Percentiles rank a stretch among this genome's conserved stretches.
phyloP scores from a whole-genome alignment of 441 rosid species.

The Erysimum pusillum region DNA sequence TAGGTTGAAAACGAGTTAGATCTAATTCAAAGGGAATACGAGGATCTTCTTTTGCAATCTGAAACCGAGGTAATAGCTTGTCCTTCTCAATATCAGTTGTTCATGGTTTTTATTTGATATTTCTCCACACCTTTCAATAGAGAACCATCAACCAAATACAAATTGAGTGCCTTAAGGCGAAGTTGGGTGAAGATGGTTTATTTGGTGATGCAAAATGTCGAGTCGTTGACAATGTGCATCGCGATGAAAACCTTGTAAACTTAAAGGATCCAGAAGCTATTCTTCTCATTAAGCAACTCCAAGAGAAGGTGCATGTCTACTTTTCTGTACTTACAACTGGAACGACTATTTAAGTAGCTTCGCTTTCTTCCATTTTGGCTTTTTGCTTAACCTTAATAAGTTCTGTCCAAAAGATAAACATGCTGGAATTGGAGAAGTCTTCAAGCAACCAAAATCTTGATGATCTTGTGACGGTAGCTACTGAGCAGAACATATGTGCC shows the following conservation, averaged over 20 bases:
- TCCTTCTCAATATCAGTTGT: constrained; percentile 41
- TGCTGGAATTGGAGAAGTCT: constrained; percentile 73
- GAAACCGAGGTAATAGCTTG: constrained; percentile 69
- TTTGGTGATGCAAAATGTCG: constrained; percentile 40
- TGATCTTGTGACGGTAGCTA: constrained; percentile 60
- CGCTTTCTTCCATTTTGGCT: constrained; percentile 26
- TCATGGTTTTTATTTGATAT: constrained; percentile 29
- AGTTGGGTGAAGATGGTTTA: constrained; percentile 56
- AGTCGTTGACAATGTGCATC: constrained; percentile 40
- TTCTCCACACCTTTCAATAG: constrained; percentile 49
- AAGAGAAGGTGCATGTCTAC: constrained; percentile 76
- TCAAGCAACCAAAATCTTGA: constrained; percentile 79
- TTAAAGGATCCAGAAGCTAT: constrained; percentile 71
- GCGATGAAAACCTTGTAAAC: constrained; percentile 51
- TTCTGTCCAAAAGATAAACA: constrained; percentile 60
- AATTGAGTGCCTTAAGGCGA: constrained; percentile 71
- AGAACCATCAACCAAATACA: constrained; percentile 68
- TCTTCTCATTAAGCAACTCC: constrained; percentile 83
- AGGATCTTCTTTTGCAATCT: constrained; percentile 68
- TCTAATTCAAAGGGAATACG: constrained; percentile 68
- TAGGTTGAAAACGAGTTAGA: constrained; percentile 65
- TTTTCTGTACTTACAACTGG: constrained; percentile 27
- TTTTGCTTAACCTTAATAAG: constrained; percentile 33
- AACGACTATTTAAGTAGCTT: background rate
- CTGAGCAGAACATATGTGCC: constrained; percentile 67